Evolutionary conservation across 2,329 filamentous ascomycete genomes (phyloP).

Genomic region (Calonectria ilicicola): DNA sequence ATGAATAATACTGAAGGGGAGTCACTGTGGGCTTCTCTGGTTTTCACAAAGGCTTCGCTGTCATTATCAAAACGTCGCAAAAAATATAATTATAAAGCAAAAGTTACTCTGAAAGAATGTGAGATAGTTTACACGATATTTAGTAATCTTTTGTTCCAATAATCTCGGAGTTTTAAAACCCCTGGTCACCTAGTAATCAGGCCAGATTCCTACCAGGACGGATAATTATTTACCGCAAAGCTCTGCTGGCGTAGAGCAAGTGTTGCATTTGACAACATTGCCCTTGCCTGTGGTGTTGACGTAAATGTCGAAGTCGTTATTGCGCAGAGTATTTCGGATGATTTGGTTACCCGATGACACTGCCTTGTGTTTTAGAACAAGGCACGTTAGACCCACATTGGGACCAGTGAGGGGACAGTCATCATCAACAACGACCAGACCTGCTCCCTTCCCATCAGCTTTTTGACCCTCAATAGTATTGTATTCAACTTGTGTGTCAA

Average conservation of each 20-base stretch:
- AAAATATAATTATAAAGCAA: too few species aligned
- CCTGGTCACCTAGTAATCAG: not conserved
- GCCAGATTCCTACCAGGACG: not conserved
- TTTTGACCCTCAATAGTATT: conserved; percentile 45
- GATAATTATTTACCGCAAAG: not conserved
- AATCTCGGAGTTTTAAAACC: too few species aligned
- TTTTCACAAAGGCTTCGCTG: too few species aligned
- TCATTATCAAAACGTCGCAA: too few species aligned
- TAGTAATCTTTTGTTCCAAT: too few species aligned
- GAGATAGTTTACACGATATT: too few species aligned
- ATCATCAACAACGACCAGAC: conserved; percentile 43
- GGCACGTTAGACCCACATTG: conserved; percentile 22
- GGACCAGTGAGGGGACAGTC: conserved; percentile 12
- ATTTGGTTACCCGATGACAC: conserved; percentile 44
- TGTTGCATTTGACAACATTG: conserved; percentile 44
- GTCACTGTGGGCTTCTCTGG: too few species aligned
- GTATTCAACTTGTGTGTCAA: conserved; percentile 40
- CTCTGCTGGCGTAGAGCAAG: conserved; percentile 23
- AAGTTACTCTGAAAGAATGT: too few species aligned
- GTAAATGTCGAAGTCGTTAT: conserved; percentile 45
- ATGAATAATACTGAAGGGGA: too few species aligned
- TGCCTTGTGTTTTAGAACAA: conserved; percentile 16
- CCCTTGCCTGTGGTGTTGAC: conserved; percentile 29
- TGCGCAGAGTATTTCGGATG: conserved; percentile 42
- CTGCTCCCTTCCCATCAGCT: conserved; percentile 28